phyloP scores from a whole-genome alignment of 2,329 filamentous ascomycete genomes.

The Nigrospora oryzae region DNA sequence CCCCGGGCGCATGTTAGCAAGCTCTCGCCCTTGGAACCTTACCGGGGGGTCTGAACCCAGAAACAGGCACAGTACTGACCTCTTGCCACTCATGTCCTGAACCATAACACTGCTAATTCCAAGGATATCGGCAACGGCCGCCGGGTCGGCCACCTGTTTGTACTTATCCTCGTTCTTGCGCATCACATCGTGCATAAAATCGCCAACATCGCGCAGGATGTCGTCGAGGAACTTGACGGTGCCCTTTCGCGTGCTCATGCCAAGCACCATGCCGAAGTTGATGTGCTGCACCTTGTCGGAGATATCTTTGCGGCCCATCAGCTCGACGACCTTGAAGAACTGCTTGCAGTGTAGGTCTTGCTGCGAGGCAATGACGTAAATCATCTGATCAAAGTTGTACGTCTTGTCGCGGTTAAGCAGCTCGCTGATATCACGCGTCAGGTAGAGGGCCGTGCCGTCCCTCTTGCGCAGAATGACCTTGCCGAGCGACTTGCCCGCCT shows the following conservation, averaged over 20 bases:
- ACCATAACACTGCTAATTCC: conserved; percentile 97
- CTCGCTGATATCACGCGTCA: conserved; percentile 72
- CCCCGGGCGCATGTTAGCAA: not conserved
- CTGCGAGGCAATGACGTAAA: conserved; percentile 66
- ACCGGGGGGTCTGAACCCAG: not conserved
- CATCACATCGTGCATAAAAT: conserved; percentile 99
- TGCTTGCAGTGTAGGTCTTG: conserved; percentile 68
- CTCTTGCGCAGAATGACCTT: conserved; percentile 64
- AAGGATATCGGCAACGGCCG: conserved; percentile 73
- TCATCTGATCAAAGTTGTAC: conserved; percentile 67
- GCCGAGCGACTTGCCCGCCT: conserved; percentile 61
- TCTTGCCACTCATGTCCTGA: conserved; percentile 94
- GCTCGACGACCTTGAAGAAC: conserved; percentile 68
- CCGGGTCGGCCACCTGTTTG: conserved; percentile 76
- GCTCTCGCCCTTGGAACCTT: not conserved
- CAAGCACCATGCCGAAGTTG: conserved; percentile 66
- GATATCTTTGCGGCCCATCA: conserved; percentile 62
- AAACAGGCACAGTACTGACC: conserved; percentile 36
- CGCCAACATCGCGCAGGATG: conserved; percentile 70
- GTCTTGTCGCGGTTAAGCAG: conserved; percentile 54
- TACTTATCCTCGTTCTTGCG: conserved; percentile 85
- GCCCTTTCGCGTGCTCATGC: conserved; percentile 62
- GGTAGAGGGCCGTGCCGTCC: conserved; percentile 68
- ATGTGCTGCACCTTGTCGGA: conserved; percentile 63
- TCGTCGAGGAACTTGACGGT: conserved; percentile 55